Base-by-base conservation (phyloP, 345 rosid species). In the Syzygium oleosum region DNA sequence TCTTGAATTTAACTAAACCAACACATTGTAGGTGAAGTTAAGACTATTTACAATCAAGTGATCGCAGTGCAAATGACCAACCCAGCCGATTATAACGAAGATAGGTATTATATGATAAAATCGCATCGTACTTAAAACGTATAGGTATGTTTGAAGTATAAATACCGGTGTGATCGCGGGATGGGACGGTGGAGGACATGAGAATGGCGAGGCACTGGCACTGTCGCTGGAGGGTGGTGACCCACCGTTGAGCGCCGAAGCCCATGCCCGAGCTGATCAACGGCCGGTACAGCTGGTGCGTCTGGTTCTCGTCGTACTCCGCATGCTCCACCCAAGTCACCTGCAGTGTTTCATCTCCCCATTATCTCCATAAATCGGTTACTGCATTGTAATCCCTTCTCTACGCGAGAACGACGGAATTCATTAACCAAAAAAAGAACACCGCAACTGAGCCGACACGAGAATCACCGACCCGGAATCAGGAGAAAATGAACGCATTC, bases 241-340 rank as follows among this genome's bases (percentile, higher is more conserved):
- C 92, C 99, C 99, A 98, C 15, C 99, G 92, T 31, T 93, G 98
- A 2, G 99, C 98, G 2, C 99, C 99, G 51, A 96, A 97, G 43
- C 96, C 99, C 93, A 96, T 91, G 51, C 99, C 97, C 2, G 96
- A 93, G 65, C 92, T 90, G 22, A 98, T 80, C 53, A 96, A 85
- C 1, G 95, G 95, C 4, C 95, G 93, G 90, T 93, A 98, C 17
- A 95, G 95, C 19, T 94, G 97, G 88, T 97, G 98, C 34, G 93
- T 91, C 83, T 87, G 95, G 84, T 90, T 93, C 87, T 95, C 98
- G 0, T 97, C 99, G 61, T 96, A 98, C 68, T 98, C 99, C 22
- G 96, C 94, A 89, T 96, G 98, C 87, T 98, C 99, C n/a, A 97
- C 96, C 99, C 99, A 98, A 12, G 98, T 97, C 63, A 98, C 99